Evolutionary conservation across 164 flowering plant genomes (phyloP), one percentile per base, ranked within the genome.

Genomic region (Annona cherimola): DNA sequence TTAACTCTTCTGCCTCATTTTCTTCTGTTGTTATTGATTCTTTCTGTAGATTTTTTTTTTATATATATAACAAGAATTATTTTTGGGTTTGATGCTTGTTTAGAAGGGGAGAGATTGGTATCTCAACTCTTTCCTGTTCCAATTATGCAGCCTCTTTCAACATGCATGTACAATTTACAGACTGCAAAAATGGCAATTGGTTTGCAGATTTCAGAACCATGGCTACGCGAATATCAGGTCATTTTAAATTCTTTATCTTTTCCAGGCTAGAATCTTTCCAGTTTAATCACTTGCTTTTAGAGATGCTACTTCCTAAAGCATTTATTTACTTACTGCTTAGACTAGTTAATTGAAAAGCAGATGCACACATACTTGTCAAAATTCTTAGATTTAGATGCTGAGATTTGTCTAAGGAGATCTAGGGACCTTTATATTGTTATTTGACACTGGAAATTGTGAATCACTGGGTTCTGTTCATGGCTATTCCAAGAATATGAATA

Each of bases 141-240:
- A 35, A 69, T 45, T 63, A 50, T 80, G 83, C 91, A 95, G 99
- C 96, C 97, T 76, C 89, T 95, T 69, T 92, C 91, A 43, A 79
- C 83, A 67, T 95, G 98, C 90, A 93, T 95, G 99, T 93, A 93
- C 80, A 88, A 89, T 72, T 80, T 95, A 54, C 99, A 93, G 79
- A 55, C 67, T 54, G 83, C 75, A 46, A 90, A 88, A 81, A 82
- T 93, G 92, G 98, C 99, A 60, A 80, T 95, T 70, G 86, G 87
- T 43, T 75, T 91, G 82, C 97, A 93, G 80, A 88, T 95, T 74
- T 78, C 92, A 66, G 98, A 95, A 83, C 98, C 99, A 71, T 91
- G 96, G 98, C 76, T 95, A 41, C 94, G 97, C 40, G 99, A 93
- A 84, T 95, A 90, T 86, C 99, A 95, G 98, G 99, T 94, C 2